Base-by-base conservation (phyloP, 2,329 filamentous ascomycete species). In the Penicillium sp. region DNA sequence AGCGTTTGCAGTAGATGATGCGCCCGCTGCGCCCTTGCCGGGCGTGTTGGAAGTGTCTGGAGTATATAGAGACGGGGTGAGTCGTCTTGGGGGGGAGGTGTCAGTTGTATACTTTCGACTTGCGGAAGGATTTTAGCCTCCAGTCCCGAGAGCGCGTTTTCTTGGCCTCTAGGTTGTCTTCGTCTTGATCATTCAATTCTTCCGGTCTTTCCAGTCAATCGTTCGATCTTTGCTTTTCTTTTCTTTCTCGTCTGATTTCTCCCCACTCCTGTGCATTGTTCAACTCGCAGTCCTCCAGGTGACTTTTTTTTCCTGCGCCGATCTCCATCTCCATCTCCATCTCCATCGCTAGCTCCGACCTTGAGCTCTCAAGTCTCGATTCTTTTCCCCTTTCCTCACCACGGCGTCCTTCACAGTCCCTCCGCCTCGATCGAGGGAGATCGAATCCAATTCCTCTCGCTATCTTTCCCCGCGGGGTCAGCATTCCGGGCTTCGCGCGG, bases 321-420 rank as follows among this genome's bases (percentile, higher is more conserved):
- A 27, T 27, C 25, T 27, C 25, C 11, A 23, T 23, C 11, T n/a
- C 25, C n/a, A n/a, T n/a, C n/a, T n/a, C n/a, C n/a, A n/a, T n/a
- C n/a, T n/a, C 21, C 7, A 25, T 25, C 14, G 10, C n/a, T 21
- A 39, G 21, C 36, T 14, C 20, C 27, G 36, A 23, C 20, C 13
- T 19, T 30, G n/a, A n/a, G n/a, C n/a, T n/a, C n/a, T n/a, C n/a
- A n/a, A n/a, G n/a, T 31, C 26, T 30, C 25, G 21, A 31, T 11
- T 32, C 40, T 31, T 39, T 28, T 34, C 18, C 21, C 11, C 3
- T 41, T 43, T 40, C 14, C 41, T 50, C 53, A 56, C 51, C 51
- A 56, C 53, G 53, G 53, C 53, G 51, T 56, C 50, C 39, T 46
- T 47, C 33, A 43, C 39, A 39, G 15, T 21, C 40, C 16, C 41